Percentiles rank a stretch among this genome's conserved stretches.
These are phyloP conservation scores for Tylopilus balloui DNA, from an alignment of 768 basidiomycete species.

Conservation along the genomic window DNA sequence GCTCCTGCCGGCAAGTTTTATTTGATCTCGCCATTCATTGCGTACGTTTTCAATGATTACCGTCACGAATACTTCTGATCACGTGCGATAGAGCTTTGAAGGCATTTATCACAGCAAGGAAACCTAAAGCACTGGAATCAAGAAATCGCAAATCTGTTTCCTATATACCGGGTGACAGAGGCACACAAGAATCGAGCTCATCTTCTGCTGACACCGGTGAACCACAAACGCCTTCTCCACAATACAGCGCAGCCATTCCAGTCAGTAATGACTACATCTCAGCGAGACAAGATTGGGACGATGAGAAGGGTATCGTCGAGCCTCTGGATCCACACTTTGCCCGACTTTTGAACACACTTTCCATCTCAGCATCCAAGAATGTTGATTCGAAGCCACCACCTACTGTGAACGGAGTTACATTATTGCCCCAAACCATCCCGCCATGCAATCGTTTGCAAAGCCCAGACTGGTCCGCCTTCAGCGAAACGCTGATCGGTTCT, in stretches of 20 bases:
- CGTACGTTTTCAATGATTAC: conserved; percentile 41
- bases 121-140: conserved; percentile 42
- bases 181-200: conserved; percentile 61
- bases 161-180: conserved; percentile 27
- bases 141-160: conserved; percentile 35
- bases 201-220: conserved; percentile 58
- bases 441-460: conserved; percentile 17
- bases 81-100: conserved; percentile 39
- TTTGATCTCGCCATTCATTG: conserved; percentile 91
- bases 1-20: conserved; percentile 79
- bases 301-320: conserved; percentile 27
- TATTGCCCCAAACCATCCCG: conserved; percentile 9
- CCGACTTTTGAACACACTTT: conserved; percentile 57
- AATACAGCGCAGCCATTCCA: conserved; percentile 42
- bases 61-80: conserved; percentile 2
- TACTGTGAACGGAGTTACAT: conserved; percentile 1
- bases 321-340: conserved; percentile 68
- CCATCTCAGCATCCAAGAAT: conserved; percentile 47
- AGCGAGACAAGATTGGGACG: conserved; percentile 32
- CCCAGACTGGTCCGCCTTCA: conserved; percentile 30
- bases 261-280: conserved; percentile 13
- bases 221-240: conserved; percentile 62
- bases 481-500: conserved; percentile 8
- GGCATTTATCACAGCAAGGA: conserved; percentile 60
- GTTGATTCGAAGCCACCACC: conserved; percentile 10